Evolutionary conservation across 2,329 filamentous ascomycete species (phyloP).

Genomic region (Aspergillus sp.): DNA sequence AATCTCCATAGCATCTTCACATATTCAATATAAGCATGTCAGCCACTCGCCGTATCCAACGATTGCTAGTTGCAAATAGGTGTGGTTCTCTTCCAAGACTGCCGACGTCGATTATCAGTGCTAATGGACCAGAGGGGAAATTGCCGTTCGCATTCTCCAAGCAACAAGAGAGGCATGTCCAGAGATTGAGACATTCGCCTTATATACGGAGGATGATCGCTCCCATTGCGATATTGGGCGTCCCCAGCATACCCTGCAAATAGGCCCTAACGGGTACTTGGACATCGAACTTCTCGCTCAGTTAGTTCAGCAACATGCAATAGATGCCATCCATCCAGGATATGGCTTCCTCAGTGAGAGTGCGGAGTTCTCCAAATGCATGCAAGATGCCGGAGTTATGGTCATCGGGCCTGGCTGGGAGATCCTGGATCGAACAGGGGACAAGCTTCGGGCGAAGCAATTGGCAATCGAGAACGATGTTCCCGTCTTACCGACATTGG

Average conservation of each 20-base stretch:
- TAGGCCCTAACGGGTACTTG: constrained; percentile 56
- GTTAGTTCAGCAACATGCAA: constrained; percentile 50
- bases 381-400: constrained; percentile 48
- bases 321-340: constrained; percentile 59
- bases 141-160: constrained; percentile 61
- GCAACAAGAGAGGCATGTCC: constrained; percentile 57
- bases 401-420: constrained; percentile 60
- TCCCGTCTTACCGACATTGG: constrained; percentile 52
- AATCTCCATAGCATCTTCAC: background rate
- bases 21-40: background rate
- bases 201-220: constrained; percentile 57
- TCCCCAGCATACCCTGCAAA: constrained; percentile 50
- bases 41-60: constrained; percentile 41
- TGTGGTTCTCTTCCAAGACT: constrained; percentile 20
- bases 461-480: constrained; percentile 54
- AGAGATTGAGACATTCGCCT: constrained; percentile 53
- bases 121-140: constrained; percentile 55
- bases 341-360: constrained; percentile 65
- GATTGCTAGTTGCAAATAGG: constrained; percentile 57
- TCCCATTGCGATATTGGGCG: constrained; percentile 52
- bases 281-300: constrained; percentile 50
- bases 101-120: background rate
- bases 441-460: constrained; percentile 55
- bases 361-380: constrained; percentile 49
- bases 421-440: constrained; percentile 55